Base-by-base conservation (phyloP, 768 basidiomycete genomes). In the Tricholoma bakamatsutake region DNA sequence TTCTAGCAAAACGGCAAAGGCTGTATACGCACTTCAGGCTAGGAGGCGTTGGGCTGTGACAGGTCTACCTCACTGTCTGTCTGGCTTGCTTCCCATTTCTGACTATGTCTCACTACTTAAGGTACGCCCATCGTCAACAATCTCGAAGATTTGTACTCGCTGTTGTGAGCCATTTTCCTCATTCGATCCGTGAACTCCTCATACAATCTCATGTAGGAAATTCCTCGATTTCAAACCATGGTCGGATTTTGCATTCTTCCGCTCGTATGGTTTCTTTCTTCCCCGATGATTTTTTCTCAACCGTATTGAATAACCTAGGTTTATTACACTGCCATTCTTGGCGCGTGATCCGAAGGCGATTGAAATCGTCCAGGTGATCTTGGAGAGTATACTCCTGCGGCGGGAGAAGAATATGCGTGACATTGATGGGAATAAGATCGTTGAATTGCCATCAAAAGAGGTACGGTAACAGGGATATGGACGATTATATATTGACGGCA, bases 91-190 rank as follows among this genome's bases (percentile, higher is more conserved):
- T 52, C 40, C 5, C 6, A 5, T 17, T 50, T 42, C 24, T 13
- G 50, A 40, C 42, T 1, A 6, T 37, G 31, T 49, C 57, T 27
- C 37, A 17, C 7, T 31, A 50, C 15, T 39, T 40, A 39, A 80
- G 88, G 93, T 11, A 98, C 96, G 4, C 96, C 96, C 0, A 98
- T 98, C 57, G 91, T 97, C 54, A 98, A 98, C 67, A 85, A 87
- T 59, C 76, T 96, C 5, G 91, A 95, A 62, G 96, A 98, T 64
- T 76, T 98, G 13, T 93, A 88, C 64, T 95, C 93, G 1, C 76
- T 98, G 1, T 67, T 90, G 82, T 84, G 49, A 54, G 80, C 62
- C 18, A 24, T 52, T 53, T 31, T 35, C 51, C 17, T 43, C 10
- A 35, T 15, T 17, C 27, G 6, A 49, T 2, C 51, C 34, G 11